Evolutionary conservation across 2,329 filamentous ascomycete genomes (phyloP).

Genomic region (Teratosphaeria nubilosa): DNA sequence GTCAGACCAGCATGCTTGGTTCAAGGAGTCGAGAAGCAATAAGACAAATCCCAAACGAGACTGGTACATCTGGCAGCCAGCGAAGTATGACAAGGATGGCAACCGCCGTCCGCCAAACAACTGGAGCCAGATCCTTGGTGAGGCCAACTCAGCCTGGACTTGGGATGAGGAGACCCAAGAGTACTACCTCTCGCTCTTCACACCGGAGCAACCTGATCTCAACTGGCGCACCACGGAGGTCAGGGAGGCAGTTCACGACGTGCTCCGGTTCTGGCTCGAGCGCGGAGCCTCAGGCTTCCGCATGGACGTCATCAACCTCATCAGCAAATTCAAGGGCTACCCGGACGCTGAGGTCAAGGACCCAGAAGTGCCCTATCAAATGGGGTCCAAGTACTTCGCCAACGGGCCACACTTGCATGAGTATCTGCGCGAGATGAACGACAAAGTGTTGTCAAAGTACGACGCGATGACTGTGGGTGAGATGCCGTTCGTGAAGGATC

Average conservation of each 20-base stretch:
- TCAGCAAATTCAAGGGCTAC: conserved; percentile 35
- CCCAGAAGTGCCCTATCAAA: conserved; percentile 34
- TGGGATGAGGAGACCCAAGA: conserved; percentile 38
- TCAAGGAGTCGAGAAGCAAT: conserved; percentile 43
- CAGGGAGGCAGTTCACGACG: conserved; percentile 35
- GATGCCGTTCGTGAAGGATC: conserved; percentile 45
- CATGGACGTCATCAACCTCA: conserved; percentile 41
- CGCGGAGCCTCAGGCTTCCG: conserved; percentile 38
- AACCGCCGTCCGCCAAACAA: conserved; percentile 50
- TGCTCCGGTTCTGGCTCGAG: conserved; percentile 40
- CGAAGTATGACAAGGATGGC: conserved; percentile 44
- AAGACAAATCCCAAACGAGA: conserved; percentile 45
- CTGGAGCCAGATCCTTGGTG: conserved; percentile 31
- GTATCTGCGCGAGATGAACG: conserved; percentile 44
- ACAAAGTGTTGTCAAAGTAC: conserved; percentile 45
- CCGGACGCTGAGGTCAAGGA: conserved; percentile 34
- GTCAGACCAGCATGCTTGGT: conserved; percentile 45
- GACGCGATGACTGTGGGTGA: conserved; percentile 52
- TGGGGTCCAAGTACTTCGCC: conserved; percentile 41
- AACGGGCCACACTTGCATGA: conserved; percentile 52
- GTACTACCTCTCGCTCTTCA: conserved; percentile 40
- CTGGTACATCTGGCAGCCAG: conserved; percentile 57
- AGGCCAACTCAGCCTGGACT: conserved; percentile 32
- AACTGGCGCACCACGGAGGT: conserved; percentile 40
- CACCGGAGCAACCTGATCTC: conserved; percentile 37